A percentile compares a stretch with the other conserved stretches of the same genome.
Conservation (phyloP, 139 green algal species). For the Astrephomene gubernaculifera region DNA sequence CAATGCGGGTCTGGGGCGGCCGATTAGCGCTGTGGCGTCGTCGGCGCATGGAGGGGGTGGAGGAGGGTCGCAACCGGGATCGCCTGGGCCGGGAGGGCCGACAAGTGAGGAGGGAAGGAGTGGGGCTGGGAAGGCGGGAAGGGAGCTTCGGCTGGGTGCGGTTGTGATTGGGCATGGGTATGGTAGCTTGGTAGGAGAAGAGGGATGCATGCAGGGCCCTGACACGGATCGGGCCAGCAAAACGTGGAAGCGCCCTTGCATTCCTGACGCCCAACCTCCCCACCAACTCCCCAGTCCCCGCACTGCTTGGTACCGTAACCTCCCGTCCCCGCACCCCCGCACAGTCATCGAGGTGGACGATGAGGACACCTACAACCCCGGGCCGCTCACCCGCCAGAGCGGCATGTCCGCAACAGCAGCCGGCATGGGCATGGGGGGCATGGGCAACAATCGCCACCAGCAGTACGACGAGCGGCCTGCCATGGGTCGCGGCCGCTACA, state of each 20-base stretch:
- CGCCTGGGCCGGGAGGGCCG: constrained; percentile 8
- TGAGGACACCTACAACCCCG: not conserved
- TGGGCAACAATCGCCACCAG: constrained; percentile 43
- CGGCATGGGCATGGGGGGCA: not conserved
- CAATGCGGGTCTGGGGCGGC: too few species aligned
- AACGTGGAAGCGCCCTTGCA: too few species aligned
- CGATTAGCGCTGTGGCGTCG: too few species aligned
- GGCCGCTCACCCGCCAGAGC: not conserved
- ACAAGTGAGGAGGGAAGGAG: not conserved
- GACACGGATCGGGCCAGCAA: too few species aligned
- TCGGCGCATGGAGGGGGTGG: not conserved
- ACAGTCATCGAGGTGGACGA: constrained; percentile 33
- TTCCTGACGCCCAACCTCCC: too few species aligned
- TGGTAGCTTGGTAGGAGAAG: too few species aligned
- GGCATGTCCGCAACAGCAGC: not conserved
- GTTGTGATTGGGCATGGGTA: too few species aligned
- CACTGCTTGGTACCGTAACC: too few species aligned
- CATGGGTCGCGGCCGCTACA: constrained; percentile 60
- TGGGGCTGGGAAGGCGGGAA: not conserved
- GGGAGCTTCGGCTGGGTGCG: too few species aligned
- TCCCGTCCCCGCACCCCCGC: too few species aligned
- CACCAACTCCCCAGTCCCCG: too few species aligned
- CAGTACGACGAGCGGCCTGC: constrained; percentile 85
- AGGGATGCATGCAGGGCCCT: too few species aligned
- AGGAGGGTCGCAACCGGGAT: not conserved